Evolutionary conservation across 2,329 filamentous ascomycete species (phyloP).

Genomic region (Corinectria fuckeliana): DNA sequence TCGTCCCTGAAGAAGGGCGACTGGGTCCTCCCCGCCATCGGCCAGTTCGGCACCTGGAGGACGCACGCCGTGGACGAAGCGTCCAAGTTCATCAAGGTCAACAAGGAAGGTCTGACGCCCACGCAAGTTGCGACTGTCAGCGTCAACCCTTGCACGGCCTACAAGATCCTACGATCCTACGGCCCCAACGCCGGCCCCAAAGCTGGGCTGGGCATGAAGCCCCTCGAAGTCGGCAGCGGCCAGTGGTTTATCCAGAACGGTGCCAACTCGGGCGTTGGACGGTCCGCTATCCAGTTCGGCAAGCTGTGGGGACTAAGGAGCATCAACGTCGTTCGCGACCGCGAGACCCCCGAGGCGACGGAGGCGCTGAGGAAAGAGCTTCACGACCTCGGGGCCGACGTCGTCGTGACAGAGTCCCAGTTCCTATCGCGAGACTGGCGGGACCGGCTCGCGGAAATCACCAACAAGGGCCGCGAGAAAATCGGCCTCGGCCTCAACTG

Average conservation of each 20-base stretch:
- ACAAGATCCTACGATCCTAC: conserved; percentile 89
- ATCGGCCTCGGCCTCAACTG: conserved; percentile 88
- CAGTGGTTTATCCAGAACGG: conserved; percentile 98
- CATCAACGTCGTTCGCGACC: conserved; percentile 85
- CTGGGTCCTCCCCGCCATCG: conserved; percentile 88
- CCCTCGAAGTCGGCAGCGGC: conserved; percentile 58
- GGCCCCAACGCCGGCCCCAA: conserved; percentile 54
- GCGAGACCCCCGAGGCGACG: conserved; percentile 69
- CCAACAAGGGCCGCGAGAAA: conserved; percentile 72
- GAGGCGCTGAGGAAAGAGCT: conserved; percentile 63
- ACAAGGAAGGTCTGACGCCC: conserved; percentile 73
- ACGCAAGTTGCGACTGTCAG: conserved; percentile 86
- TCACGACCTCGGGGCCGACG: conserved; percentile 59
- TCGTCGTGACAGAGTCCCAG: conserved; percentile 63
- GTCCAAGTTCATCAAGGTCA: conserved; percentile 69
- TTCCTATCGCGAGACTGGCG: conserved; percentile 66
- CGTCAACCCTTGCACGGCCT: conserved; percentile 94
- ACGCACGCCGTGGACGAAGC: conserved; percentile 79
- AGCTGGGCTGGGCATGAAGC: conserved; percentile 53
- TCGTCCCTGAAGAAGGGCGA: conserved; percentile 72
- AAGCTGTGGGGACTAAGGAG: conserved; percentile 86
- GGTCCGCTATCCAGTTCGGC: conserved; percentile 89
- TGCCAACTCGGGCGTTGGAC: conserved; percentile 90
- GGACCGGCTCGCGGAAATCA: conserved; percentile 67
- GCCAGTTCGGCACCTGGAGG: conserved; percentile 91